These are phyloP conservation scores for Aspergillus viridinutans DNA, from an alignment of 2,329 filamentous ascomycete genomes.

Conservation along the genomic window DNA sequence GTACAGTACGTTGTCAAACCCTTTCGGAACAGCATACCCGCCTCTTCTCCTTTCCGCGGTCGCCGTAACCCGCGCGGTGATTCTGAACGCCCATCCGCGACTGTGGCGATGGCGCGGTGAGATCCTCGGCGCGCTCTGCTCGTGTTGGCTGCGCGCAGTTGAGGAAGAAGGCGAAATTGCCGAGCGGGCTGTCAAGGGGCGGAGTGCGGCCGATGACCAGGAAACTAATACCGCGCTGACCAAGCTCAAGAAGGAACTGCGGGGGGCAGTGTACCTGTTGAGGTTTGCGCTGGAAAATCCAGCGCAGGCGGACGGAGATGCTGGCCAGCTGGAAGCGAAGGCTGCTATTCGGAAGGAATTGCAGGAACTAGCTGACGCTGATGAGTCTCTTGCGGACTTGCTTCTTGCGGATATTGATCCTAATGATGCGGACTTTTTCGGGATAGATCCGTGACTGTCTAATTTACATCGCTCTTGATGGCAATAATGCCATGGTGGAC, in stretches of 20 bases:
- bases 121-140: conserved; percentile 57
- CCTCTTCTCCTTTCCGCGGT: conserved; percentile 52
- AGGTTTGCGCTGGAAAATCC: conserved; percentile 28
- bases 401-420: conserved; percentile 19
- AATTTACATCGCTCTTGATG: neutral
- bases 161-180: conserved; percentile 28
- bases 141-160: conserved; percentile 59
- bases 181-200: neutral
- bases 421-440: conserved; percentile 16
- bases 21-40: conserved; percentile 58
- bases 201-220: neutral
- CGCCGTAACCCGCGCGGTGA: conserved; percentile 52
- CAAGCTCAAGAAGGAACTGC: conserved; percentile 25
- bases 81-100: conserved; percentile 67
- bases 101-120: conserved; percentile 60
- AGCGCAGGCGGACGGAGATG: conserved; percentile 12
- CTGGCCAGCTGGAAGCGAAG: conserved; percentile 19
- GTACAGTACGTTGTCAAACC: conserved; percentile 61
- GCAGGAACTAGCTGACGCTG: conserved; percentile 31
- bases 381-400: conserved; percentile 29
- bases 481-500: neutral
- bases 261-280: conserved; percentile 25
- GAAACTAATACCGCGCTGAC: conserved; percentile 7
- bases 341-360: conserved; percentile 33
- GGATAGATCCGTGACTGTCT: conserved; percentile 1